phyloP scores from a whole-genome alignment of 1,284 basidiomycete genomes.

The Heterobasidion parviporum region DNA sequence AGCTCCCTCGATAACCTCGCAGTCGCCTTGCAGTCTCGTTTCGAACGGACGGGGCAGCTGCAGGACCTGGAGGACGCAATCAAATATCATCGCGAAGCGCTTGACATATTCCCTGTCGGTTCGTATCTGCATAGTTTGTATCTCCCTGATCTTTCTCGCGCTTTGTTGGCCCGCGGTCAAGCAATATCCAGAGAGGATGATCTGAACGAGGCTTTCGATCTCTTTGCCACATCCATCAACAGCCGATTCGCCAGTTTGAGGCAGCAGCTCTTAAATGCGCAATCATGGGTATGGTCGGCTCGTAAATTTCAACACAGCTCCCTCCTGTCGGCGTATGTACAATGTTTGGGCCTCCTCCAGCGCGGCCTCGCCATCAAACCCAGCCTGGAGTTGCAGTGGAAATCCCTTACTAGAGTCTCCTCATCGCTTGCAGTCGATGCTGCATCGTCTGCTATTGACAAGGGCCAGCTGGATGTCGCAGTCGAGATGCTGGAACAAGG shows the following conservation, averaged over 20 bases:
- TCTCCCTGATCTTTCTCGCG: background rate
- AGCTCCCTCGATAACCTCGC: constrained; percentile 19
- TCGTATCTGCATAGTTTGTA: background rate
- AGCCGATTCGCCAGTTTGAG: too few species aligned
- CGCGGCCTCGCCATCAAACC: background rate
- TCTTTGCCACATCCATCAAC: background rate
- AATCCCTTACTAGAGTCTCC: background rate
- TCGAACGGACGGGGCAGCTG: constrained; percentile 13
- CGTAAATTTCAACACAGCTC: background rate
- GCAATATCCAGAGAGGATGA: too few species aligned
- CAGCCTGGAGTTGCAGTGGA: background rate
- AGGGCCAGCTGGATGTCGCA: constrained; percentile 21
- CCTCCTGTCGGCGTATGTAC: background rate
- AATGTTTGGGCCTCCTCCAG: background rate
- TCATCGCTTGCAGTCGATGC: constrained; percentile 18
- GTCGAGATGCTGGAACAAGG: constrained; percentile 27
- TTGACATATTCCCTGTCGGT: background rate
- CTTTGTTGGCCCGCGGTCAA: too few species aligned
- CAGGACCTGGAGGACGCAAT: constrained; percentile 19
- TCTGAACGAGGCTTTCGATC: background rate
- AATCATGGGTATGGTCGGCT: background rate
- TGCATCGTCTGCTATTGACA: constrained; percentile 24
- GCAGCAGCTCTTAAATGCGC: background rate
- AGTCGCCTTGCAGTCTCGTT: constrained; percentile 19
- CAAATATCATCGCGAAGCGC: background rate